Base-by-base conservation (phyloP, 345 rosid genomes). In the Eutrema heterophyllum region DNA sequence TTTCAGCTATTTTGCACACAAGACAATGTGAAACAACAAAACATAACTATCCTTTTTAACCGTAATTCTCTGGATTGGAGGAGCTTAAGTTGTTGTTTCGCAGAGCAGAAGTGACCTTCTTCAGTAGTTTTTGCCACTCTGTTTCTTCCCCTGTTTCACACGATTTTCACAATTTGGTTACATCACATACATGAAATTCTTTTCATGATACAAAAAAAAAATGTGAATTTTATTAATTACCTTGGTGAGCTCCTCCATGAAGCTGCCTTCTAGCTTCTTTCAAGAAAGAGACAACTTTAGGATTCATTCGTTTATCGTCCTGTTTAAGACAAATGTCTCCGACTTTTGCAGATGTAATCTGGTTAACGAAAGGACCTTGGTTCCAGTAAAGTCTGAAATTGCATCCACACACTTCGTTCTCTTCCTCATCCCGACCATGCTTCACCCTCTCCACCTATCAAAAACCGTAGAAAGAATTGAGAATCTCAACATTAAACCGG, bases 141-240 rank as follows among this genome's bases (percentile, higher is more conserved):
- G 79, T 60, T 10, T 68, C 74, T 52, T 44, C 68, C 67, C 63
- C 79, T 75, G 74, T 61, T 49, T 52, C 60, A 50, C 43, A 57
- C 59, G 58, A 30, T 51, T 72, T 8, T 15, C 72, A 73, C 40
- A 4, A 55, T 55, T n/a, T 16, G 15, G 33, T 16, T 14, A 63
- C 51, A n/a, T 29, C 9, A 49, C n/a, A n/a, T 0, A 41, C 9
- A 51, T n/a, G 6, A 41, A 32, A n/a, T 5, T 5, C n/a, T n/a
- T n/a, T 49, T 50, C 13, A 41, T 1, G 65, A 48, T 12, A 41
- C 8, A 46, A 12, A 4, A 67, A 9, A 39, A n/a, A 18, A n/a
- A n/a, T n/a, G n/a, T 40, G 44, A 26, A 16, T 2, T 64, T 12
- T 5, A 40, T 16, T 15, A 4, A 29, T n/a, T 6, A 66, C 74